A percentile compares a stretch with the other conserved stretches of the same genome.
Evolutionary conservation across 1,284 basidiomycete genomes (phyloP).

Genomic region (Schizopora paradoxa): DNA sequence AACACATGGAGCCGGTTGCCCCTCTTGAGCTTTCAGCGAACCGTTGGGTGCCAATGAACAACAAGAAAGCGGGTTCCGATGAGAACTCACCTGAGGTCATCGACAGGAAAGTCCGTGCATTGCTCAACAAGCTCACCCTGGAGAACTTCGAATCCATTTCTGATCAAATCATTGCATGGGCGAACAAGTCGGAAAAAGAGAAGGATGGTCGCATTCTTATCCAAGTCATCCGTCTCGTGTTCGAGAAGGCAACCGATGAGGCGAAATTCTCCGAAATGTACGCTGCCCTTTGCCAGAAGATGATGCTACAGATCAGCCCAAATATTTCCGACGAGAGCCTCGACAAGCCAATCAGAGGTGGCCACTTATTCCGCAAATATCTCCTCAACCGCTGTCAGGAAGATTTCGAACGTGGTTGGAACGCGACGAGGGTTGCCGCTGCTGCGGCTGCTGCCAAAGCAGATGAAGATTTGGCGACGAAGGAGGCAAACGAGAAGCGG

Average conservation of each 20-base stretch:
- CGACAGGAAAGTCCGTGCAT: conserved; percentile 87
- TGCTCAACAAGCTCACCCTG: conserved; percentile 96
- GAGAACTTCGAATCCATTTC: conserved; percentile 97
- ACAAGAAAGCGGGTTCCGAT: conserved; percentile 25
- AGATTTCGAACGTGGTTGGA: conserved; percentile 89
- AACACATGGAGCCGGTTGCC: conserved; percentile 55
- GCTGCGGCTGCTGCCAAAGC: conserved; percentile 57
- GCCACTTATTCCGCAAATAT: conserved; percentile 93
- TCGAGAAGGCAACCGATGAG: conserved; percentile 96
- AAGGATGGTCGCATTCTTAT: conserved; percentile 91
- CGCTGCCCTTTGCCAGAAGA: conserved; percentile 88
- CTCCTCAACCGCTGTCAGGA: conserved; percentile 90
- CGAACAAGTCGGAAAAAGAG: conserved; percentile 90
- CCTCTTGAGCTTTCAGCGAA: conserved; percentile 78
- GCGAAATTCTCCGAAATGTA: conserved; percentile 97
- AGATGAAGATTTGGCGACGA: conserved; percentile 53
- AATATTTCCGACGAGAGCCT: conserved; percentile 86
- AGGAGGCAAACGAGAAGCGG: conserved; percentile 54
- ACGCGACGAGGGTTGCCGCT: conserved; percentile 66
- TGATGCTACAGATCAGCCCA: conserved; percentile 85
- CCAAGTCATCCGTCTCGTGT: conserved; percentile 93
- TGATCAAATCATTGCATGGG: conserved; percentile 89
- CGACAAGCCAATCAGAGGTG: conserved; percentile 84
- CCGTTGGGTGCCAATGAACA: conserved; percentile 65
- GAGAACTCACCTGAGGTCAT: conserved; percentile 81